Conservation (phyloP, 2,329 filamentous ascomycete species). For the Fusarium udum region DNA sequence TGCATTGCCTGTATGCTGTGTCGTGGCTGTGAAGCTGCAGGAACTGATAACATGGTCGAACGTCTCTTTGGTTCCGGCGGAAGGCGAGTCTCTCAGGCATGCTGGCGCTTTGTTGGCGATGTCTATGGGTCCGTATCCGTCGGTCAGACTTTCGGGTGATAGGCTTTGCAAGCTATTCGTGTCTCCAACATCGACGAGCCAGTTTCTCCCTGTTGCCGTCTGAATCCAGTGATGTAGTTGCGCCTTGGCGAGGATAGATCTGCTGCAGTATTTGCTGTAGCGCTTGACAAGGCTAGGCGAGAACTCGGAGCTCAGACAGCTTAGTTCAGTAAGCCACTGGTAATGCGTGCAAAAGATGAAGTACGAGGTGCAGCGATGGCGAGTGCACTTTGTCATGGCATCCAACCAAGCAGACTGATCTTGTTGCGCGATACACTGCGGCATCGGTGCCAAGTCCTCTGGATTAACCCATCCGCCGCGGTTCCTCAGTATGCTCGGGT, state of each 20-base stretch:
- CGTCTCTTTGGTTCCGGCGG: background rate
- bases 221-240: conserved; percentile 22
- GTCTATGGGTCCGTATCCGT: background rate
- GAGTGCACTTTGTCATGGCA: conserved; percentile 25
- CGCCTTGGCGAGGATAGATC: conserved; percentile 25
- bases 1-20: conserved; percentile 7
- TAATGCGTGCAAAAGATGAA: conserved; percentile 26
- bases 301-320: conserved; percentile 22
- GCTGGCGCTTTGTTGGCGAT: background rate
- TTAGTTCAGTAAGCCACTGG: conserved; percentile 30
- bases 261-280: conserved; percentile 18
- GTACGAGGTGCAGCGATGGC: conserved; percentile 16
- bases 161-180: background rate
- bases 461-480: conserved; percentile 23
- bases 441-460: conserved; percentile 24
- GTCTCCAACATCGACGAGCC: conserved; percentile 26
- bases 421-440: conserved; percentile 29
- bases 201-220: conserved; percentile 1
- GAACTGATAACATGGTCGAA: conserved; percentile 12
- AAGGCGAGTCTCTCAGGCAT: background rate
- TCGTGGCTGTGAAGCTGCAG: conserved; percentile 14
- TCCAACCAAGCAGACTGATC: conserved; percentile 14
- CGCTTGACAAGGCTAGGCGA: background rate
- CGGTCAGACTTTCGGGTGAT: background rate
- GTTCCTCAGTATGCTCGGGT: background rate